Percentiles rank a stretch among this genome's conserved stretches.
Conservation (phyloP, 768 basidiomycete genomes). For the Russula griseocarnosa region DNA sequence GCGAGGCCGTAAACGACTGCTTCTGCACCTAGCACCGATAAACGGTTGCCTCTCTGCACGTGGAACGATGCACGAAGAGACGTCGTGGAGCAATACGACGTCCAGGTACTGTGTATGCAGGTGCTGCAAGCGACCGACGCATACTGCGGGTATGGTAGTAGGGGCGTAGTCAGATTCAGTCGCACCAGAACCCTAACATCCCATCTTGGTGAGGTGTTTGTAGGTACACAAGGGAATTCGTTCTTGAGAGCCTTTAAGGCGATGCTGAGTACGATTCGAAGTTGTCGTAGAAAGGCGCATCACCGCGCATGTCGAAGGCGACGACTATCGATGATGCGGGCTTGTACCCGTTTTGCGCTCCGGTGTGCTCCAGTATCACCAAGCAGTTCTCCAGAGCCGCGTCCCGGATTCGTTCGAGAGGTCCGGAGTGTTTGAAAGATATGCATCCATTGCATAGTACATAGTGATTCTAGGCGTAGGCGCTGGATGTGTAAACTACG, state of each 20-base stretch:
- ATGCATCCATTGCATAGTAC: too few species aligned
- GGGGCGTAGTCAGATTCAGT: conserved; percentile 73
- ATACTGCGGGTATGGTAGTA: conserved; percentile 58
- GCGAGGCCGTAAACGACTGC: conserved; percentile 61
- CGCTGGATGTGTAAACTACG: too few species aligned
- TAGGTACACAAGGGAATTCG: conserved; percentile 79
- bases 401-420: too few species aligned
- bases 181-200: conserved; percentile 54
- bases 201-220: conserved; percentile 81
- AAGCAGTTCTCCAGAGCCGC: too few species aligned
- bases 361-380: too few species aligned
- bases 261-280: conserved; percentile 75
- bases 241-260: conserved; percentile 52
- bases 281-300: conserved; percentile 70
- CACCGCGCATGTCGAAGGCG: conserved; percentile 87
- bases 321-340: too few species aligned
- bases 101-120: conserved; percentile 77
- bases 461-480: too few species aligned
- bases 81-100: conserved; percentile 77
- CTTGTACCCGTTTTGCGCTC: too few species aligned
- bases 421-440: too few species aligned
- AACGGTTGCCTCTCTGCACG: conserved; percentile 53
- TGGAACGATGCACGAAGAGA: conserved; percentile 51
- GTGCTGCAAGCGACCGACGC: conserved; percentile 58
- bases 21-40: conserved; percentile 50